Evolutionary conservation across 75 land plant genomes (phyloP), one percentile per base, ranked within the genome.

Genomic region (Adiantum capillusveneris): DNA sequence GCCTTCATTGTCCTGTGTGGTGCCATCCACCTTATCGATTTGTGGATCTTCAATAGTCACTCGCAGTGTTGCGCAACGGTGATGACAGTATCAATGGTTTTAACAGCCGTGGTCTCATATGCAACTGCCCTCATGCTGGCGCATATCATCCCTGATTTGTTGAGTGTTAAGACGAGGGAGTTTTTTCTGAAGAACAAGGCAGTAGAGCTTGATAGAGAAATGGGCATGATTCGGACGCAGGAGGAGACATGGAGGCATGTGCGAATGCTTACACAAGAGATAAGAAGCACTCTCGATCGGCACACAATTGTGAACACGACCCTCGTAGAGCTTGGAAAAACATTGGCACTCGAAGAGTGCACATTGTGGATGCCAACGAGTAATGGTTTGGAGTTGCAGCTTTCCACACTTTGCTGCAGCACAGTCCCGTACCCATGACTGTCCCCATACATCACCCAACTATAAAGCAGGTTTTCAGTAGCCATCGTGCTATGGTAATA

Each of bases 181-280:
- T 62, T 79, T 0, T 84, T 81, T 66, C 62, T 91, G 76, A 86
- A 78, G 64, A 86, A 81, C 63, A 90, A 81, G 71, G 91, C 97
- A 41, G 88, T 74, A 6, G 88, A 84, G 74, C 77, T 86, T 19
- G 91, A 91, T 58, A 60, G 85, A 39, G 88, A 81, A 59, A 84
- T 91, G 85, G 85, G 91, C 0, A 42, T 83, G 31, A 86, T 90
- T 5, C 74, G 87, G 18, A 79, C 82, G 12, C 85, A 86, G 31
- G 87, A 90, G 63, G 87, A 90, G 55, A 76, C 91, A 1, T 85
- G 96, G 0, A 59, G 87, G 6, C 84, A 84, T 65, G 91, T 86
- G 14, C 75, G 91, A 44, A 86, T 86, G 96, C 71, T 90, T 2
- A 90, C 91, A 18, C 91, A 86, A 70, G 91, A 86, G 48, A 86